phyloP scores from a whole-genome alignment of 257 asterid species.

The Fraxinus cuspidata region DNA sequence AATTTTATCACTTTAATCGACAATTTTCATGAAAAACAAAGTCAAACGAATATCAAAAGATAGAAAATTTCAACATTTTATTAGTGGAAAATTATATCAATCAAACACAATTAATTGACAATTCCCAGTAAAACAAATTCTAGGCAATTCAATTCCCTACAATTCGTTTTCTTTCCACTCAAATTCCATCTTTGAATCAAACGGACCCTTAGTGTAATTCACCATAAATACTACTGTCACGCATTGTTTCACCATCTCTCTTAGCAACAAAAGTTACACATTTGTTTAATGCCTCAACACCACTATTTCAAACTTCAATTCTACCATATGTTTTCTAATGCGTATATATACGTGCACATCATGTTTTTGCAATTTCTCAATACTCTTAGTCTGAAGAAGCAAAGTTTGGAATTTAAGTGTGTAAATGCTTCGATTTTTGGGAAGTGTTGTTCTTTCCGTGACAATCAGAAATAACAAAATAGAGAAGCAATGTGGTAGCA shows the following conservation, averaged over 20 bases:
- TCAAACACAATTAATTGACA: no score
- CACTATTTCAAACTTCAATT: not conserved
- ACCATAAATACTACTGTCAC: not conserved
- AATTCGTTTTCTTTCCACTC: no score
- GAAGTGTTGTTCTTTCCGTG: not conserved
- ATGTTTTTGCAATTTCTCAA: not conserved
- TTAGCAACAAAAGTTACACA: not conserved
- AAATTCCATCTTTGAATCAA: no score
- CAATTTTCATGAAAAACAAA: no score
- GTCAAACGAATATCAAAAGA: no score
- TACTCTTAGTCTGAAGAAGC: not conserved
- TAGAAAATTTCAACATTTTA: no score
- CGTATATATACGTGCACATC: not conserved
- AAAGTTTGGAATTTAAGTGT: not conserved
- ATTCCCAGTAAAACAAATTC: no score
- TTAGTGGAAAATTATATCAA: no score
- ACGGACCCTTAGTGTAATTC: not conserved
- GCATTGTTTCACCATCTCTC: not conserved
- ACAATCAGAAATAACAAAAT: not conserved
- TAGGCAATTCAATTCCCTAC: no score
- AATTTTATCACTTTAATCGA: no score
- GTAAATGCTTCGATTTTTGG: not conserved
- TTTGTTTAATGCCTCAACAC: not conserved
- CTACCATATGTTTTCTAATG: not conserved
- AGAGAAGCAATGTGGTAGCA: not conserved